These are phyloP conservation scores for Sporothrix euskadiensis DNA, from an alignment of 2,329 filamentous ascomycete species.

Conservation along the genomic window DNA sequence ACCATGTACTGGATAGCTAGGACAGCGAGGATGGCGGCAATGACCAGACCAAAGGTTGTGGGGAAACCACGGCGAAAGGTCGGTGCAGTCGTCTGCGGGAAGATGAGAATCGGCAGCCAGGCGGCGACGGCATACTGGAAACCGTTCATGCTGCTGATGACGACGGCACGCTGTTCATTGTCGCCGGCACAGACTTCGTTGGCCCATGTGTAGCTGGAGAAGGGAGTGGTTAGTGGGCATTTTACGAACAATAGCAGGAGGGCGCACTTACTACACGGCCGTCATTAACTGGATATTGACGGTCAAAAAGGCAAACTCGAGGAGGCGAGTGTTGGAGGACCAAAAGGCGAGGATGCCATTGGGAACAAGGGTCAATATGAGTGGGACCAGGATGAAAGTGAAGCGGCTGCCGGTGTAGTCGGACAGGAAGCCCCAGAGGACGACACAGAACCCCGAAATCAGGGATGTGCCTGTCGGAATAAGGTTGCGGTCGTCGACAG, in stretches of 20 bases:
- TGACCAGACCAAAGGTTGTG: slow-evolving; percentile 7
- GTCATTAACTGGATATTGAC: slow-evolving; percentile 40
- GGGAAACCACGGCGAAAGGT: slow-evolving; percentile 24
- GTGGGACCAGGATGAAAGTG: slow-evolving; percentile 32
- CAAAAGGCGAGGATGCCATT: slow-evolving; percentile 40
- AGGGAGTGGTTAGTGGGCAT: background rate
- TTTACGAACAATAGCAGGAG: background rate
- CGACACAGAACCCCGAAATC: slow-evolving; percentile 30
- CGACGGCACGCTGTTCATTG: slow-evolving; percentile 35
- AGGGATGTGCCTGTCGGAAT: slow-evolving; percentile 35
- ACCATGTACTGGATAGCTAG: slow-evolving; percentile 21
- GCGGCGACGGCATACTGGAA: slow-evolving; percentile 35
- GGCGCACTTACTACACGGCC: slow-evolving; percentile 38
- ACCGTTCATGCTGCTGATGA: slow-evolving; percentile 34
- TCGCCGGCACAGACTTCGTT: slow-evolving; percentile 33
- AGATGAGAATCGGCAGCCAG: slow-evolving; percentile 36
- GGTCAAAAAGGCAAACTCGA: slow-evolving; percentile 39
- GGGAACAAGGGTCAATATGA: slow-evolving; percentile 37
- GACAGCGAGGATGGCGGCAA: slow-evolving; percentile 19
- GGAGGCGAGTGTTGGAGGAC: slow-evolving; percentile 34
- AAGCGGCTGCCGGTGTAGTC: slow-evolving; percentile 35
- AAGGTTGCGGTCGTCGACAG: slow-evolving; percentile 32
- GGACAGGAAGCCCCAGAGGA: slow-evolving; percentile 34
- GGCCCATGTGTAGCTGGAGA: slow-evolving; percentile 31
- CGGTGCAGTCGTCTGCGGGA: slow-evolving; percentile 27